A percentile compares a stretch with the other conserved stretches of the same genome.
Evolutionary conservation across 352 stramenopile genomes (phyloP).

Genomic region (Phytophthora palmivora): DNA sequence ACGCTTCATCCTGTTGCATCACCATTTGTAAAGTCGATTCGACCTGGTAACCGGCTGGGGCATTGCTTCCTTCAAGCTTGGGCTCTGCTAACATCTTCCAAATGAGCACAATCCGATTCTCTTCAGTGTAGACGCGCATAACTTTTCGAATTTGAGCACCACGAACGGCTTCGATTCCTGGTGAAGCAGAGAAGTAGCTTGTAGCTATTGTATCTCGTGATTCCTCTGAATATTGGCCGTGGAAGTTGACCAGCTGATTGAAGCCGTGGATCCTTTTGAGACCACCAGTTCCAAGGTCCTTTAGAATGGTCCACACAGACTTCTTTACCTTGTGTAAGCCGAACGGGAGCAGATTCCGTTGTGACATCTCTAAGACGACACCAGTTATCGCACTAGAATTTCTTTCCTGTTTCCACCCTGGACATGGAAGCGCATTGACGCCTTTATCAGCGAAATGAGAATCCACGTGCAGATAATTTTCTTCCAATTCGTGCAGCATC

Average conservation of each 20-base stretch:
- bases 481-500: slow-evolving; percentile 18
- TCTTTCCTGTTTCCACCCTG: slow-evolving; percentile 18
- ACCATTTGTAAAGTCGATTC: slow-evolving; percentile 6
- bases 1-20: neutral
- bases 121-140: slow-evolving; percentile 16
- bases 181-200: slow-evolving; percentile 4
- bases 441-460: slow-evolving; percentile 8
- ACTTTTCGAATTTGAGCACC: slow-evolving; percentile 18
- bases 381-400: slow-evolving; percentile 9
- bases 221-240: slow-evolving; percentile 1
- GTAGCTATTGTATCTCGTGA: slow-evolving; percentile 1
- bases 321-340: neutral
- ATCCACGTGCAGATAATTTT: slow-evolving; percentile 13
- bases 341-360: slow-evolving; percentile 27
- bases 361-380: slow-evolving; percentile 25
- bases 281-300: neutral
- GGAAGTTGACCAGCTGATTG: neutral
- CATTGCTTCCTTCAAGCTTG: neutral
- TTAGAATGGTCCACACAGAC: slow-evolving; percentile 4
- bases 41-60: slow-evolving; percentile 1
- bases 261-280: neutral
- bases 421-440: slow-evolving; percentile 19
- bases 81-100: slow-evolving; percentile 6
- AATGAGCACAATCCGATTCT: slow-evolving; percentile 15
- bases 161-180: neutral